Evolutionary conservation across 306 rosid species (phyloP), one percentile per base, ranked within the genome.

Genomic region (Datisca glomerata): DNA sequence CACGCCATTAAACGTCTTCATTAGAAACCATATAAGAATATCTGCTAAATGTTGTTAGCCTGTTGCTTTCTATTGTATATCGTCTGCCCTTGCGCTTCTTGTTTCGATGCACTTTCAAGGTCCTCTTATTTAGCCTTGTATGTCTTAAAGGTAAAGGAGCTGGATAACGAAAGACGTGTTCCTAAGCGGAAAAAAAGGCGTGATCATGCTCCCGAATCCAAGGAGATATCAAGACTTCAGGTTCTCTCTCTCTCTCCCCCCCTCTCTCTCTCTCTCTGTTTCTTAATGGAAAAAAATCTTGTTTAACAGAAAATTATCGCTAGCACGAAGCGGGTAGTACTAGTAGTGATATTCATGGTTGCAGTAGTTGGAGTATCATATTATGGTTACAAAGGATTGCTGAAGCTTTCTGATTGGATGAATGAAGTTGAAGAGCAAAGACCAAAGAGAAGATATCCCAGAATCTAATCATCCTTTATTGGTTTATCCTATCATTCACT

Each of bases 401-500:
- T 79, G 41, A 21, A 69, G 93, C 93, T 87, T 49, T 36, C 45
- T 56, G 94, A 82, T 59, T 71, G 93, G 96, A 87, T 87, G 96
- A 76, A 87, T 41, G 81, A 82, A 71, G 74, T 67, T 18, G 96
- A 87, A 12, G 76, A 56, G 47, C 73, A 43, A 45, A 79, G 87
- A 59, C 76, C 54, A 16, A 62, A 51, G 27, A 52, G 72, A 56
- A 37, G 61, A 64, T 32, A 42, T 51, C 61, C 71, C 8, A 56
- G 78, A 51, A 47, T 62, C 60, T 64, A 48, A 69, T 61, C 55
- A 24, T 6, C 61, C 45, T 41, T n/a, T n/a, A n/a, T n/a, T n/a
- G n/a, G n/a, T n/a, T n/a, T n/a, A n/a, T n/a, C n/a, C n/a, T n/a
- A n/a, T n/a, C n/a, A n/a, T n/a, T n/a, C n/a, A n/a, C n/a, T n/a